Percentiles rank a stretch among this genome's conserved stretches.
Evolutionary conservation across 495 filamentous ascomycete genomes (phyloP).

Genomic region (Apiosordaria backusii): DNA sequence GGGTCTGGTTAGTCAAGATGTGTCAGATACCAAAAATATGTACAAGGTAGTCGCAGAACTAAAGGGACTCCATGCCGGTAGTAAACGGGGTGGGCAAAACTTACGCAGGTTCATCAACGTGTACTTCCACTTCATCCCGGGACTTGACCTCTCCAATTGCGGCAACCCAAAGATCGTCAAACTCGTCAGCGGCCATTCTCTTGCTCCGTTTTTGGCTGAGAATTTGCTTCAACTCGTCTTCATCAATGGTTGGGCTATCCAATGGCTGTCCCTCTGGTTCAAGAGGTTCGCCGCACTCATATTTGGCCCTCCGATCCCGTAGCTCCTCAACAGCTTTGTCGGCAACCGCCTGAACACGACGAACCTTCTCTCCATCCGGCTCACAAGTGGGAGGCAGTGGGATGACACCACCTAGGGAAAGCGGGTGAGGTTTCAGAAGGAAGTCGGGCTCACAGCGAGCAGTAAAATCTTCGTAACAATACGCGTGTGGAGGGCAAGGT

Average conservation of each 20-base stretch:
- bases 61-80: not conserved
- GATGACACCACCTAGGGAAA: slow-evolving; percentile 74
- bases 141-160: slow-evolving; percentile 81
- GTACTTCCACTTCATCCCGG: slow-evolving; percentile 75
- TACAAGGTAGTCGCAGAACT: slow-evolving; percentile 4
- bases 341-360: slow-evolving; percentile 79
- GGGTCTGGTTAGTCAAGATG: slow-evolving; percentile 70
- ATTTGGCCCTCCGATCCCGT: slow-evolving; percentile 79
- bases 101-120: slow-evolving; percentile 56
- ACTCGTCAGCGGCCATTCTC: slow-evolving; percentile 79
- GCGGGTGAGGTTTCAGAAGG: slow-evolving; percentile 76
- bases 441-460: slow-evolving; percentile 84
- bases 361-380: slow-evolving; percentile 87
- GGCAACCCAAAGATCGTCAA: slow-evolving; percentile 84
- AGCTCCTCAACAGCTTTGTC: slow-evolving; percentile 86
- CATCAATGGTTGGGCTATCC: slow-evolving; percentile 62
- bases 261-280: slow-evolving; percentile 57
- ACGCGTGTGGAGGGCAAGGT: slow-evolving; percentile 86
- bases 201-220: slow-evolving; percentile 69
- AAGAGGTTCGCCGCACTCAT: slow-evolving; percentile 78
- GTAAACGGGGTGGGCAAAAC: slow-evolving; percentile 33
- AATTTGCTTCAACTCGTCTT: slow-evolving; percentile 70
- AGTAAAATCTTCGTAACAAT: slow-evolving; percentile 73
- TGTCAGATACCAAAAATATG: slow-evolving; percentile 34
- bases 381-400: slow-evolving; percentile 92